Evolutionary conservation across 768 basidiomycete genomes (phyloP).

Genomic region (Xerocomus potaroensis): DNA sequence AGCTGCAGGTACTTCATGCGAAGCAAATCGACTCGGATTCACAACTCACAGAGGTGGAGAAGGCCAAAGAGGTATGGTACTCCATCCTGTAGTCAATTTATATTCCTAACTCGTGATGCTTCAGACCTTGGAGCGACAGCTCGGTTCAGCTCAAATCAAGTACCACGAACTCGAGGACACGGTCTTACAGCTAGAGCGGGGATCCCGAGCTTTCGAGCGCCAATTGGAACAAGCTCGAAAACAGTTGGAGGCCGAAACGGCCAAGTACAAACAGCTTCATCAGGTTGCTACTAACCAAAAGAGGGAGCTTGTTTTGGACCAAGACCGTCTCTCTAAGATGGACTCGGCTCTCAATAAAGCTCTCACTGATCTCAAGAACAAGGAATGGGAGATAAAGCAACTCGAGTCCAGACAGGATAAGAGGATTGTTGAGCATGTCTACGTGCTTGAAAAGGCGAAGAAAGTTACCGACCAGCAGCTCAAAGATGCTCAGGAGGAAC

Average conservation of each 20-base stretch:
- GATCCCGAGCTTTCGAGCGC: constrained; percentile 67
- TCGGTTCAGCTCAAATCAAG: constrained; percentile 66
- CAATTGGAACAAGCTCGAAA: constrained; percentile 68
- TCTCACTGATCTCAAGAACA: constrained; percentile 70
- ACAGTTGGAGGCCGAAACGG: constrained; percentile 69
- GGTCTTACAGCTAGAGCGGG: constrained; percentile 77
- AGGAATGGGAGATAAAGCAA: constrained; percentile 85
- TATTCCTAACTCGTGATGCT: background rate
- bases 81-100: background rate
- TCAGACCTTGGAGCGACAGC: constrained; percentile 74
- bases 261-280: constrained; percentile 74
- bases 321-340: constrained; percentile 65
- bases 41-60: constrained; percentile 54
- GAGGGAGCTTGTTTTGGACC: constrained; percentile 61
- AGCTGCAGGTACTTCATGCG: constrained; percentile 63
- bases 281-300: constrained; percentile 58
- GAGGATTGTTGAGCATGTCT: constrained; percentile 97
- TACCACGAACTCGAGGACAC: constrained; percentile 87
- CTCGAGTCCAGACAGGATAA: constrained; percentile 88
- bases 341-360: constrained; percentile 81
- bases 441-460: constrained; percentile 95
- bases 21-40: constrained; percentile 65
- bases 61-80: constrained; percentile 67
- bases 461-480: constrained; percentile 90
- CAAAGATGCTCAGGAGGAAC: constrained; percentile 71